These are phyloP conservation scores for Curvularia lunata DNA, from an alignment of 2,329 filamentous ascomycete species.

Conservation along the genomic window DNA sequence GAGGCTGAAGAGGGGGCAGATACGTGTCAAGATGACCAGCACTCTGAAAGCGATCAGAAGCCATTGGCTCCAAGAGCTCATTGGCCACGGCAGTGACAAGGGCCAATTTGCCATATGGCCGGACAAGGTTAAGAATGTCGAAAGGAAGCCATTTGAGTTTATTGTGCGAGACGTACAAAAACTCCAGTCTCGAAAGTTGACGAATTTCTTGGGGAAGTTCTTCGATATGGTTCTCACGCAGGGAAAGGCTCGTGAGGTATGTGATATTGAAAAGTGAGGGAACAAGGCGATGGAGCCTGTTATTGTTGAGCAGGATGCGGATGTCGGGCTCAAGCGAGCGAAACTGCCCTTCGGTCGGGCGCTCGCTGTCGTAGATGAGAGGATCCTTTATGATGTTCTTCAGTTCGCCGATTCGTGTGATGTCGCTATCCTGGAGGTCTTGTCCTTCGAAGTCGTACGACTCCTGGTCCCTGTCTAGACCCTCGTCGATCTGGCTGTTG, in stretches of 20 bases:
- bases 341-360: conserved; percentile 38
- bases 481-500: conserved; percentile 16
- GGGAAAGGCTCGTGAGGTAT: conserved; percentile 32
- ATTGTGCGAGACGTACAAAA: conserved; percentile 35
- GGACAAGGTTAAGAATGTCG: conserved; percentile 32
- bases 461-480: conserved; percentile 25
- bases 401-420: conserved; percentile 35
- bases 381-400: conserved; percentile 33
- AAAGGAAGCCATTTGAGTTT: conserved; percentile 33
- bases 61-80: conserved; percentile 23
- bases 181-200: conserved; percentile 26
- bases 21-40: neutral
- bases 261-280: conserved; percentile 36
- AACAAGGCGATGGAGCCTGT: conserved; percentile 28
- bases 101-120: conserved; percentile 22
- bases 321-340: conserved; percentile 40
- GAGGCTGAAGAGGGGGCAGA: neutral
- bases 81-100: conserved; percentile 26
- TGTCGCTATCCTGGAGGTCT: conserved; percentile 30
- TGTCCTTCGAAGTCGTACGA: conserved; percentile 24
- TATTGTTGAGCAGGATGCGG: conserved; percentile 30
- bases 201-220: conserved; percentile 38
- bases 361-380: conserved; percentile 32
- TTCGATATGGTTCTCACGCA: conserved; percentile 35
- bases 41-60: conserved; percentile 2